Evolutionary conservation across 1,139 yeast genomes (phyloP).

Genomic region (Debaryomyces sp.): DNA sequence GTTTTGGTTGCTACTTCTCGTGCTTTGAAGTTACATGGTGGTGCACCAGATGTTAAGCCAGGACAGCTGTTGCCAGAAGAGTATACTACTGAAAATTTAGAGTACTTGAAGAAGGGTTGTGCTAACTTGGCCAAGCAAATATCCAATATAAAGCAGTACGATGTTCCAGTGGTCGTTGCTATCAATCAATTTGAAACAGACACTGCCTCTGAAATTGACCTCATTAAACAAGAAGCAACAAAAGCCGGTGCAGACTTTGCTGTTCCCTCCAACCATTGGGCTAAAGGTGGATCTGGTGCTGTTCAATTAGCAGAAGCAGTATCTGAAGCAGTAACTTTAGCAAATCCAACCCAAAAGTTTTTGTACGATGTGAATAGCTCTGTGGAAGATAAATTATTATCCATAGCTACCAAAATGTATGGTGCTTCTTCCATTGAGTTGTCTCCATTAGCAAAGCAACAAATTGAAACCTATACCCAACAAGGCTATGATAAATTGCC

Average conservation of each 20-base stretch:
- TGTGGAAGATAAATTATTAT: slow-evolving; percentile 63
- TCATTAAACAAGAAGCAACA: slow-evolving; percentile 63
- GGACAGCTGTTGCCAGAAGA: slow-evolving; percentile 74
- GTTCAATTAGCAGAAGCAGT: slow-evolving; percentile 70
- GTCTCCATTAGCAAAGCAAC: slow-evolving; percentile 65
- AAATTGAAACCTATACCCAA: slow-evolving; percentile 63
- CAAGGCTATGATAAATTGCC: slow-evolving; percentile 80
- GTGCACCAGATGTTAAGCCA: slow-evolving; percentile 83
- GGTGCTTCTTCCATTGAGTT: slow-evolving; percentile 73
- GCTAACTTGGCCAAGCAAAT: slow-evolving; percentile 78
- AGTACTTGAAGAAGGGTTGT: slow-evolving; percentile 63
- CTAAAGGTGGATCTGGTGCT: slow-evolving; percentile 79
- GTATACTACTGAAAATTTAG: slow-evolving; percentile 68
- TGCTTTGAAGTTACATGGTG: slow-evolving; percentile 81
- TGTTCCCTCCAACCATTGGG: slow-evolving; percentile 79
- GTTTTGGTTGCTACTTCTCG: slow-evolving; percentile 80
- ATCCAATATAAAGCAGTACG: slow-evolving; percentile 66
- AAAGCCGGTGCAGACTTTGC: slow-evolving; percentile 79
- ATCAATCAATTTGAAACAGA: slow-evolving; percentile 76
- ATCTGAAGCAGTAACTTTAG: slow-evolving; percentile 53
- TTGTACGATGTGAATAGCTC: slow-evolving; percentile 61
- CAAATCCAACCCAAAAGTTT: slow-evolving; percentile 45
- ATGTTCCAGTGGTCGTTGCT: slow-evolving; percentile 80
- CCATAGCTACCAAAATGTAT: slow-evolving; percentile 75
- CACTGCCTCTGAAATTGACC: slow-evolving; percentile 64